Evolutionary conservation across 1,284 basidiomycete genomes (phyloP), one percentile per base, ranked within the genome.

Genomic region (Pseudozyma thailandica): DNA sequence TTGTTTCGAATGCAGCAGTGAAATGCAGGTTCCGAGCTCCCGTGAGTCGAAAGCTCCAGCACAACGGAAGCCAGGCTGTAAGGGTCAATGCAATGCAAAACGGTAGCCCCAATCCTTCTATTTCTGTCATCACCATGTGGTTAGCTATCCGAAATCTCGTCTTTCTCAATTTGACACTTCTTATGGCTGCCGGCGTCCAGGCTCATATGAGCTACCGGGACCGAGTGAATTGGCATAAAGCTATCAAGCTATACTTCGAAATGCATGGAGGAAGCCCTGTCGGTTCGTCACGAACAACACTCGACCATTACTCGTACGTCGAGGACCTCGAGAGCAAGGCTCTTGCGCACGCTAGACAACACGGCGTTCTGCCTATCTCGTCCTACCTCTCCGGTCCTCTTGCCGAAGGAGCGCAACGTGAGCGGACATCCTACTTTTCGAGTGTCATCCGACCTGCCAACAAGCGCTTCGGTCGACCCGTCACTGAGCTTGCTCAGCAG

Each of bases 401-500:
- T 5, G 8, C 6, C 13, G 33, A 35, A 12, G 15, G 8, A 7
- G 13, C 33, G 8, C 13, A 9, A 5, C 13, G 15, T n/a, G 33
- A 5, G 8, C 33, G 8, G 18, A 13, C 10, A n/a, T 12, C n/a
- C n/a, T 61, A 61, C 35, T 61, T 54, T 31, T 20, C 51, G 27
- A 53, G 50, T 35, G 25, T 54, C 18, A 49, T 60, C 18, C 20
- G 41, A 16, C 35, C 50, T 9, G 46, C 33, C 33, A 5, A 16
- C 13, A 16, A 35, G 33, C 30, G 15, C 7, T 31, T n/a, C n/a
- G 8, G 15, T 35, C 8, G n/a, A 35, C 6, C n/a, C n/a, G n/a
- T n/a, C n/a, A n/a, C n/a, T n/a, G n/a, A n/a, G n/a, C n/a, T n/a
- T n/a, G n/a, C n/a, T n/a, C n/a, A n/a, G n/a, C 13, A 35, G 6